A percentile compares a stretch with the other conserved stretches of the same genome.
These are phyloP conservation scores for Arabis alpina DNA, from an alignment of 345 rosid species.

Conservation along the genomic window DNA sequence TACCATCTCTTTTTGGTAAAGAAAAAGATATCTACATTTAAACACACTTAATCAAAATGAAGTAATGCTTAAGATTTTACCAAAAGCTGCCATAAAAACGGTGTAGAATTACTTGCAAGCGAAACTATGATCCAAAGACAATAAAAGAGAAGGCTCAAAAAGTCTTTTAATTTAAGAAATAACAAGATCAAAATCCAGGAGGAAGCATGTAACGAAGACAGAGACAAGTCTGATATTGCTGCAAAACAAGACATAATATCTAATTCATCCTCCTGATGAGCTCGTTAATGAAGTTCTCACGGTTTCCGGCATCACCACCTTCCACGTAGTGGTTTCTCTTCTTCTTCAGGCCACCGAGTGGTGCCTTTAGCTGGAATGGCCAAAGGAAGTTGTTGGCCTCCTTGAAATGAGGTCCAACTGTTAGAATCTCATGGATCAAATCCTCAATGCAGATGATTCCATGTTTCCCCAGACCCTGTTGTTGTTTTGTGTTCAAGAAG, in stretches of 20 bases:
- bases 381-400: conserved; percentile 90
- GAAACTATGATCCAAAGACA: neutral
- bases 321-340: conserved; percentile 96
- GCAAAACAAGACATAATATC: conserved; percentile 1
- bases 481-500: neutral
- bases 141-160: conserved; percentile 9
- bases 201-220: conserved; percentile 10
- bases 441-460: conserved; percentile 83
- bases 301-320: conserved; percentile 92
- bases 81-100: no score
- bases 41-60: no score
- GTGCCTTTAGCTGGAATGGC: conserved; percentile 98
- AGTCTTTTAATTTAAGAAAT: conserved; percentile 22
- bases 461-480: conserved; percentile 68
- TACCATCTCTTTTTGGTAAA: no score
- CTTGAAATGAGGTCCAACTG: conserved; percentile 94
- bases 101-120: neutral
- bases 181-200: conserved; percentile 34
- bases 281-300: conserved; percentile 78
- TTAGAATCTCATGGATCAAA: conserved; percentile 83
- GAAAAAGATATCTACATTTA: no score
- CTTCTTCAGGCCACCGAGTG: conserved; percentile 81
- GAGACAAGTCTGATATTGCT: neutral
- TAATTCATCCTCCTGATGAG: conserved; percentile 94
- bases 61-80: no score